Evolutionary conservation across 116 monocot genomes (phyloP).

Genomic region (Phalaenopsis hybrid): DNA sequence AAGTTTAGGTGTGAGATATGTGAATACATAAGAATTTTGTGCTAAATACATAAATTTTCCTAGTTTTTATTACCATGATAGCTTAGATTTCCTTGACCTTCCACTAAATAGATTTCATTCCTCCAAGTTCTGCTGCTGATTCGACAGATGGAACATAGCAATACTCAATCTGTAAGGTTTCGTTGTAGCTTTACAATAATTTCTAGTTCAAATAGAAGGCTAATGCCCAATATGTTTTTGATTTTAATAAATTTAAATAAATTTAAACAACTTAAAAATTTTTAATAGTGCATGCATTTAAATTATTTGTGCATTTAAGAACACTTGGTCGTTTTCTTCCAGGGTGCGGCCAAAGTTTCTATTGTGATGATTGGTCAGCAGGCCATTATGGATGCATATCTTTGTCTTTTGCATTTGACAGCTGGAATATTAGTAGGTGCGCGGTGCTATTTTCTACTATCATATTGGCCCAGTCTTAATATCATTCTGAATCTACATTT

Average conservation of each 20-base stretch:
- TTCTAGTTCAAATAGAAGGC: background rate
- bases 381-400: conserved; percentile 98
- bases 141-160: conserved; percentile 96
- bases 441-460: conserved; percentile 3
- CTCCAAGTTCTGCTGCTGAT: conserved; percentile 90
- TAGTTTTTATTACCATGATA: background rate
- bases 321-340: conserved; percentile 5
- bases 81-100: conserved; percentile 41
- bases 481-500: background rate
- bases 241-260: no score
- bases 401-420: conserved; percentile 92
- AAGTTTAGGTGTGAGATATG: no score
- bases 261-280: background rate
- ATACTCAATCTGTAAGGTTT: conserved; percentile 79
- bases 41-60: no score
- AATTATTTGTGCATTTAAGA: background rate
- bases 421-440: conserved; percentile 96
- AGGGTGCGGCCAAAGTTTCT: conserved; percentile 96
- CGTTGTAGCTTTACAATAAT: background rate
- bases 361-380: conserved; percentile 96
- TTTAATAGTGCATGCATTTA: background rate
- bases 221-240: background rate
- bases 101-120: conserved; percentile 63
- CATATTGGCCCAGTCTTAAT: background rate
- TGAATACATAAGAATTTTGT: no score